Evolutionary conservation across 257 asterid genomes (phyloP), one percentile per base, ranked within the genome.

Genomic region (Lycium barbarum): DNA sequence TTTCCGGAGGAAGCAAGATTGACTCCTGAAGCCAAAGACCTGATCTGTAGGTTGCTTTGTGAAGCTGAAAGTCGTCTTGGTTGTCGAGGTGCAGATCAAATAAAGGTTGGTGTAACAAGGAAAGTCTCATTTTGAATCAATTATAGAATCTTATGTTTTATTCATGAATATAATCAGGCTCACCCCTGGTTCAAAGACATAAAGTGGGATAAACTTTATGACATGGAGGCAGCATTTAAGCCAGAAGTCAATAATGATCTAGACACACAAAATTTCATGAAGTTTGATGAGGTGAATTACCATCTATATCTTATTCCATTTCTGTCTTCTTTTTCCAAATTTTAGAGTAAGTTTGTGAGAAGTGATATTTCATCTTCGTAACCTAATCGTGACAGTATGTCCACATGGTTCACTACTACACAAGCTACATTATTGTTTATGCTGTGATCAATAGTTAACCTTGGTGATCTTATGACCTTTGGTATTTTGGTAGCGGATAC

Each of bases 161-260:
- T 84, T 43, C 59, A 14, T 83, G 36, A 83, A 12, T 38, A 36
- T 49, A 36, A 78, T 86, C 89, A 95, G 98, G 94, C 89, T 83
- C 98, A 95, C 87, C 95, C 98, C 33, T 95, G 98, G 98, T 95
- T 95, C 92, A 93, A 87, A 90, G 96, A 84, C 81, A 84, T 91
- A 66, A 78, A 84, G 6, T 95, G 98, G 98, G 95, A 93, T 87
- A 90, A 79, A 74, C 93, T 95, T 83, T 95, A 95, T 87, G 88
- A 85, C 40, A 90, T 92, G 92, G 97, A 93, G 63, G 98, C 98
- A 67, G 97, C 98, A 82, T 95, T 90, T 72, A 94, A 91, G 84
- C 98, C 98, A 9, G 96, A 92, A 89, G 92, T 95, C 88, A 88
- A 87, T 71, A 98, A 94, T 81, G 98, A 93, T 81, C 97, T 95